Evolutionary conservation across 129 eudicot species (phyloP), one percentile per base, ranked within the genome.

Genomic region (Mikania micrantha): DNA sequence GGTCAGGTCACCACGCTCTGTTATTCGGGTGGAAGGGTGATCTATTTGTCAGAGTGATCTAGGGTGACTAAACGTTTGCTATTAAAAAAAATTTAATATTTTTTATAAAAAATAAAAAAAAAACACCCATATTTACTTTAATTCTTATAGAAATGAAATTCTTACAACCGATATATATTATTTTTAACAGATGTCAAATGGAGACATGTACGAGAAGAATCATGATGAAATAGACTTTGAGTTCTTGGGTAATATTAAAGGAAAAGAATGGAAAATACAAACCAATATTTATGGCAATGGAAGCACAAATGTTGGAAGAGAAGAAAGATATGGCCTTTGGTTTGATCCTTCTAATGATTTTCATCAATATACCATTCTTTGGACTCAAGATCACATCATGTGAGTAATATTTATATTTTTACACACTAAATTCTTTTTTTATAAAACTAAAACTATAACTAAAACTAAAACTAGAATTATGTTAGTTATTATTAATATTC

Each of bases 221-320:
- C 93, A 86, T 63, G 93, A 86, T 19, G 93, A 86, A 67, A 57
- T 86, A 0, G 93, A 86, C 69, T 83, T 86, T 31, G 93, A 86
- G 77, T 86, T 86, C 71, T 75, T 86, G 75, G 93, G 93, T 7
- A 86, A 83, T 59, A 86, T 86, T 20, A 74, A 84, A 56, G 93
- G 93, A 36, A 86, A 80, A 78, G 76, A 86, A 17, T 86, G 93
- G 93, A 83, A 85, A 49, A 76, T 86, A 28, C 93, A 86, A 64
- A 86, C 93, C 20, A 86, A 86, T 47, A 53, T 86, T 67, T 86
- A 86, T 72, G 93, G 93, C 15, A 86, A 86, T 64, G 93, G 93
- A 66, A 86, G 93, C 82, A 86, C 88, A 53, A 80, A 60, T 67
- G 53, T 80, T 52, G 93, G 93, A n/a, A 77, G 93, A 54, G 93